Conservation (phyloP, 768 basidiomycete genomes). For the Neoboletus subvelutipes region DNA sequence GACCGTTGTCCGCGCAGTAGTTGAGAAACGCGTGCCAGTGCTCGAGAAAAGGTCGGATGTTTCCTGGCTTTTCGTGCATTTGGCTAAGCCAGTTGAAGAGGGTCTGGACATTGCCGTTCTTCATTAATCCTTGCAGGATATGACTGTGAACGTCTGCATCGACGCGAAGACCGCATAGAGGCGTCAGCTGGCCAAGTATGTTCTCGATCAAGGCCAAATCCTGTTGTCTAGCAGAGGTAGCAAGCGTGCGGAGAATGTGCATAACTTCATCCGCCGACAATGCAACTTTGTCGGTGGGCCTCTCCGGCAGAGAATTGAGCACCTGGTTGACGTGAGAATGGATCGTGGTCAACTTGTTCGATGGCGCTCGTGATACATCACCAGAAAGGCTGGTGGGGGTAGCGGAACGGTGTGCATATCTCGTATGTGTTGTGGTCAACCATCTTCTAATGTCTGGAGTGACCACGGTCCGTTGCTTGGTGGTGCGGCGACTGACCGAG, state of each 20-base stretch:
- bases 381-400: slow-evolving; percentile 2
- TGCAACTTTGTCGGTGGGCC: slow-evolving; percentile 2
- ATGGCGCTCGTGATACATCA: slow-evolving; percentile 10
- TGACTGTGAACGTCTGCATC: slow-evolving; percentile 48
- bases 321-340: slow-evolving; percentile 25
- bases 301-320: slow-evolving; percentile 22
- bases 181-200: slow-evolving; percentile 49
- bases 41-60: slow-evolving; percentile 45
- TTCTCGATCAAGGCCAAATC: slow-evolving; percentile 56
- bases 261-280: slow-evolving; percentile 33
- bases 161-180: slow-evolving; percentile 45
- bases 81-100: slow-evolving; percentile 50
- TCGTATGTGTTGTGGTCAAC: slow-evolving; percentile 16
- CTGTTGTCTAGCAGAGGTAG: slow-evolving; percentile 48
- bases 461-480: slow-evolving; percentile 9
- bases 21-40: slow-evolving; percentile 59
- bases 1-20: slow-evolving; percentile 32
- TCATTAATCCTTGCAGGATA: slow-evolving; percentile 49
- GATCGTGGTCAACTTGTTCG: slow-evolving; percentile 20
- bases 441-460: slow-evolving; percentile 23
- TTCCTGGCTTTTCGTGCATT: slow-evolving; percentile 52
- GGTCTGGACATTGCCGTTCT: slow-evolving; percentile 42
- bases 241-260: slow-evolving; percentile 45
- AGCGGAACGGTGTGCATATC: slow-evolving; percentile 2
- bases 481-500: slow-evolving; percentile 14